These are phyloP conservation scores for Pythium aquatile DNA, from an alignment of 352 stramenopile species.

Conservation along the genomic window DNA sequence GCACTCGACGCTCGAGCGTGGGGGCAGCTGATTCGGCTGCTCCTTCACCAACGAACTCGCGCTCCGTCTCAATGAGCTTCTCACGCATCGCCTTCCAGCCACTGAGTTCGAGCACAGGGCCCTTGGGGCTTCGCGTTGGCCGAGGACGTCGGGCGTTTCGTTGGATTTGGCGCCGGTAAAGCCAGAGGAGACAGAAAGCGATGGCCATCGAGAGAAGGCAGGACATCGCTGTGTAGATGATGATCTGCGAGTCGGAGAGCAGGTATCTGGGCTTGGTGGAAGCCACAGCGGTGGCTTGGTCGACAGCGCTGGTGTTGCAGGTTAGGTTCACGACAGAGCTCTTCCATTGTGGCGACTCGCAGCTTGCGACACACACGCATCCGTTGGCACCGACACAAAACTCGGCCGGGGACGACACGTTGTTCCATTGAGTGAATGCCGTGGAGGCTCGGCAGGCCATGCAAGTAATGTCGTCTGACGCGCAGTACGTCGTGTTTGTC, in stretches of 20 bases:
- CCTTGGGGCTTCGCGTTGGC: conserved; percentile 23
- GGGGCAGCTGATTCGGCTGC: neutral
- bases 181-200: conserved; percentile 17
- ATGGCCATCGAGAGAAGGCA: conserved; percentile 13
- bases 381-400: conserved; percentile 44
- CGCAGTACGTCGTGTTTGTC: conserved; percentile 59
- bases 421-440: conserved; percentile 30
- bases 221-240: conserved; percentile 22
- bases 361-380: conserved; percentile 59
- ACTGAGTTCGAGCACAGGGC: conserved; percentile 40
- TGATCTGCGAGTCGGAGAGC: conserved; percentile 9
- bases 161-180: conserved; percentile 14
- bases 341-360: conserved; percentile 45
- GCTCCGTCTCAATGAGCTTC: conserved; percentile 47
- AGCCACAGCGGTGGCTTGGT: neutral
- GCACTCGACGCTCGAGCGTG: neutral
- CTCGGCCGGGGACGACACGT: conserved; percentile 27
- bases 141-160: conserved; percentile 25
- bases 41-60: conserved; percentile 33
- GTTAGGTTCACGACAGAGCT: conserved; percentile 37
- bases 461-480: conserved; percentile 30
- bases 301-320: conserved; percentile 30
- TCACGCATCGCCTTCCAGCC: conserved; percentile 60
- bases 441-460: conserved; percentile 20
- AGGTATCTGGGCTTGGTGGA: neutral